Evolutionary conservation across 306 rosid species (phyloP).

Genomic region (Prunus dulcis): DNA sequence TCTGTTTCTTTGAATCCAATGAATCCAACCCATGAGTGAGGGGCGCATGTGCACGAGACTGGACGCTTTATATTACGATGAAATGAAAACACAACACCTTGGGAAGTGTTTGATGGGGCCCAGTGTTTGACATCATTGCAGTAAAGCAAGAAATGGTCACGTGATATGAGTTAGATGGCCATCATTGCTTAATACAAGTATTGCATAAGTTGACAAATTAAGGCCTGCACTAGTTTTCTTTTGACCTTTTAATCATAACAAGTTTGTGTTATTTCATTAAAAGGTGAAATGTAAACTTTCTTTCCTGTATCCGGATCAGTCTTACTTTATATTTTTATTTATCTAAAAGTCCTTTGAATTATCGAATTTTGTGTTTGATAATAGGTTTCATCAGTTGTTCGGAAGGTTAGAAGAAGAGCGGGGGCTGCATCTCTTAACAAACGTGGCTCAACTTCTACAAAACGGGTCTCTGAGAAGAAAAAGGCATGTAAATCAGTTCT

Average conservation of each 20-base stretch:
- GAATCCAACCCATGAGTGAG: neutral
- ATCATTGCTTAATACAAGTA: neutral
- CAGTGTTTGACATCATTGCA: neutral
- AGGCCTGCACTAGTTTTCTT: neutral
- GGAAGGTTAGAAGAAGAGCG: conserved; percentile 71
- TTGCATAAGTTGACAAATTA: neutral
- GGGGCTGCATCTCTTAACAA: conserved; percentile 53
- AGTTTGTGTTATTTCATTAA: neutral
- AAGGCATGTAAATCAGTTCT: conserved; percentile 36
- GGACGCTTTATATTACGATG: neutral
- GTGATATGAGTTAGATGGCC: neutral
- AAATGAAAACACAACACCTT: neutral
- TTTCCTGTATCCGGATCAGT: neutral
- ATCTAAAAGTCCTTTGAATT: neutral
- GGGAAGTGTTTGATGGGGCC: neutral
- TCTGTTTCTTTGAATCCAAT: too few relatives aligned
- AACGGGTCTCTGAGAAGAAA: conserved; percentile 78
- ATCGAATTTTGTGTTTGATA: conserved; percentile 21
- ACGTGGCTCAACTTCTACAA: conserved; percentile 45
- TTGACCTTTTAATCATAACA: neutral
- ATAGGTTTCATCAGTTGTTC: conserved; percentile 62
- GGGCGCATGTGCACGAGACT: neutral
- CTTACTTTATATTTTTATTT: neutral
- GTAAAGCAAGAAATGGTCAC: neutral
- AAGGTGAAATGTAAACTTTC: neutral